Conservation (phyloP, 768 basidiomycete genomes). For the Trichaptum fuscoviolaceum region DNA sequence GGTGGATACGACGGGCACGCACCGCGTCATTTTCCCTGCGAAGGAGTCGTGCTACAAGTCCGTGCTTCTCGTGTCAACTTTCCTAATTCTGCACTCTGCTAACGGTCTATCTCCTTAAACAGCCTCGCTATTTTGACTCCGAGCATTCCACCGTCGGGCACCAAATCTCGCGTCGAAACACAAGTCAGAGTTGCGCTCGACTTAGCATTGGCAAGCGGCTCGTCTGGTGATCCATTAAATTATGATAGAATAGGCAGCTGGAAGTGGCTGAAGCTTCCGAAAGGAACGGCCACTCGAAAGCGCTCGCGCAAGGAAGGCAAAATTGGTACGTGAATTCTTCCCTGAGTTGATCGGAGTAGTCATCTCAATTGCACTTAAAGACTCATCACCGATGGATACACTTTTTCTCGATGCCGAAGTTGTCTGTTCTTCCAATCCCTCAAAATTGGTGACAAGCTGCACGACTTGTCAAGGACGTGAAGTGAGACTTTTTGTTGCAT, state of each 20-base stretch:
- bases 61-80: constrained; percentile 21
- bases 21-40: constrained; percentile 62
- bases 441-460: constrained; percentile 73
- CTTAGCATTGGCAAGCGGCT: constrained; percentile 59
- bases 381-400: constrained; percentile 62
- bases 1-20: constrained; percentile 43
- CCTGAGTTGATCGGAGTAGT: constrained; percentile 14
- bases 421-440: constrained; percentile 76
- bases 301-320: constrained; percentile 80
- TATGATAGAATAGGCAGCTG: constrained; percentile 85
- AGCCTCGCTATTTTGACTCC: constrained; percentile 82
- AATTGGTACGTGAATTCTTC: constrained; percentile 47
- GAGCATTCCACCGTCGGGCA: constrained; percentile 74
- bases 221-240: constrained; percentile 52
- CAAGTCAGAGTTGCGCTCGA: constrained; percentile 85
- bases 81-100: background rate
- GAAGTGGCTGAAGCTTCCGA: constrained; percentile 81
- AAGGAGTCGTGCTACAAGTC: constrained; percentile 77
- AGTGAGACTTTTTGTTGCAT: constrained; percentile 34
- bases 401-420: constrained; percentile 70
- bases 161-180: constrained; percentile 93
- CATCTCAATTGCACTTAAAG: constrained; percentile 30
- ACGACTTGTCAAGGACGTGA: constrained; percentile 87
- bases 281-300: constrained; percentile 78
- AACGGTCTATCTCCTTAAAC: constrained; percentile 9